Conservation (phyloP, 345 rosid species). For the Pugionium cornutum region DNA sequence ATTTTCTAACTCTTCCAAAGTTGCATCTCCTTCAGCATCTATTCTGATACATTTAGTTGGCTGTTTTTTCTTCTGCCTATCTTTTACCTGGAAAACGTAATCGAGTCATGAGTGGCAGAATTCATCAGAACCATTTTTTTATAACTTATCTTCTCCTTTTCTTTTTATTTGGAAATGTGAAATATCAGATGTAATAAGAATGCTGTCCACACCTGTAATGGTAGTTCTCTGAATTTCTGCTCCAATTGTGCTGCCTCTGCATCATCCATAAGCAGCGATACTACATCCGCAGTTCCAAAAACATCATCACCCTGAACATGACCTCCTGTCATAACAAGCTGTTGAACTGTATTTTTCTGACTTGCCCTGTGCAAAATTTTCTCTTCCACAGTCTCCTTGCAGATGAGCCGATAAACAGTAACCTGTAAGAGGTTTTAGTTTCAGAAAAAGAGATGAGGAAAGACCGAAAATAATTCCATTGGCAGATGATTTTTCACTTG, state of each 20-base stretch:
- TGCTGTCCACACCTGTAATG: slow-evolving; percentile 61
- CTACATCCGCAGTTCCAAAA: slow-evolving; percentile 96
- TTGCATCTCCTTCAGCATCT: slow-evolving; percentile 99
- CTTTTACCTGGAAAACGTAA: slow-evolving; percentile 62
- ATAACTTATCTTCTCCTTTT: slow-evolving; percentile 1
- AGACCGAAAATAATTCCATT: slow-evolving; percentile 1
- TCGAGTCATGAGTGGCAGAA: slow-evolving; percentile 13
- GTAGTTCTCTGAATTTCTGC: slow-evolving; percentile 82
- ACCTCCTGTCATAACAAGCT: slow-evolving; percentile 99
- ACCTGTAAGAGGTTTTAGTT: slow-evolving; percentile 51
- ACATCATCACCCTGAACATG: slow-evolving; percentile 96
- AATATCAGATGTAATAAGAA: no score
- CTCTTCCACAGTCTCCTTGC: slow-evolving; percentile 99
- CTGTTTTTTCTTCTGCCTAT: slow-evolving; percentile 76
- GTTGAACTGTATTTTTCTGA: slow-evolving; percentile 97
- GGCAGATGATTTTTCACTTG: slow-evolving; percentile 13
- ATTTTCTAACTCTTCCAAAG: slow-evolving; percentile 81
- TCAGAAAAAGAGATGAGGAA: slow-evolving; percentile 14
- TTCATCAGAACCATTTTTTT: slow-evolving; percentile 8
- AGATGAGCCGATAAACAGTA: slow-evolving; percentile 95
- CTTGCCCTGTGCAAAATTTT: slow-evolving; percentile 97
- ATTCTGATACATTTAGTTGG: slow-evolving; percentile 72
- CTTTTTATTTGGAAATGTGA: background rate
- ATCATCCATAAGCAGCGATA: slow-evolving; percentile 95
- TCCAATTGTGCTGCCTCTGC: slow-evolving; percentile 67